Percentiles rank a stretch among this genome's conserved stretches.
These are phyloP conservation scores for Eucalyptus regnans DNA, from an alignment of 345 rosid species.

Conservation along the genomic window DNA sequence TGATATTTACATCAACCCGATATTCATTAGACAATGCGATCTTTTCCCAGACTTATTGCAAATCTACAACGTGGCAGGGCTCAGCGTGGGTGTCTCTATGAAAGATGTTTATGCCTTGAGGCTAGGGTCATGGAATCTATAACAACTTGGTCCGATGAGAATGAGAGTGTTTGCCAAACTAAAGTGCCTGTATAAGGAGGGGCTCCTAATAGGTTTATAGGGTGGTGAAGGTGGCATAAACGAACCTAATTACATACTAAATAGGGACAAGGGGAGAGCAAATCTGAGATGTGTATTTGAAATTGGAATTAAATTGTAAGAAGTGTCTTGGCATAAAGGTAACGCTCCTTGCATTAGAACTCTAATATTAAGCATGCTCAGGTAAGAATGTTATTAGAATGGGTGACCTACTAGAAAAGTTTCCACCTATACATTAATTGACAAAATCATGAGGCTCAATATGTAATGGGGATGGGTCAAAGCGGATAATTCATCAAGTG, in stretches of 20 bases:
- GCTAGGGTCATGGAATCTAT: neutral
- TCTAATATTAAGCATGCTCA: neutral
- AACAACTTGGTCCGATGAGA: too few species aligned
- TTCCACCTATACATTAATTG: neutral
- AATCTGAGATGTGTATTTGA: rapidly evolving
- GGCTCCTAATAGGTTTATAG: neutral
- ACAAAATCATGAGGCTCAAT: neutral
- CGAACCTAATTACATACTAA: too few species aligned
- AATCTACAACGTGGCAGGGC: neutral
- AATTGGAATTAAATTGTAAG: neutral
- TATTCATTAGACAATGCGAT: neutral
- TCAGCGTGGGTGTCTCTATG: neutral
- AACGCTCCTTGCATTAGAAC: too few species aligned
- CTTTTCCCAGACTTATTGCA: neutral
- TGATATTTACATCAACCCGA: neutral
- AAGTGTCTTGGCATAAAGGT: neutral
- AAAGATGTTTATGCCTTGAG: neutral
- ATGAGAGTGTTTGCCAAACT: rapidly evolving
- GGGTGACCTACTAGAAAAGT: neutral
- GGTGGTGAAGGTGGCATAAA: too few species aligned
- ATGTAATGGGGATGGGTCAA: rapidly evolving
- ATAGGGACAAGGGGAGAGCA: too few species aligned
- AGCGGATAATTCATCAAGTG: neutral
- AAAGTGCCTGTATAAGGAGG: too few species aligned
- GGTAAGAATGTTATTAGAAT: neutral